Conservation (phyloP, 345 rosid species). For the Litchi chinensis region DNA sequence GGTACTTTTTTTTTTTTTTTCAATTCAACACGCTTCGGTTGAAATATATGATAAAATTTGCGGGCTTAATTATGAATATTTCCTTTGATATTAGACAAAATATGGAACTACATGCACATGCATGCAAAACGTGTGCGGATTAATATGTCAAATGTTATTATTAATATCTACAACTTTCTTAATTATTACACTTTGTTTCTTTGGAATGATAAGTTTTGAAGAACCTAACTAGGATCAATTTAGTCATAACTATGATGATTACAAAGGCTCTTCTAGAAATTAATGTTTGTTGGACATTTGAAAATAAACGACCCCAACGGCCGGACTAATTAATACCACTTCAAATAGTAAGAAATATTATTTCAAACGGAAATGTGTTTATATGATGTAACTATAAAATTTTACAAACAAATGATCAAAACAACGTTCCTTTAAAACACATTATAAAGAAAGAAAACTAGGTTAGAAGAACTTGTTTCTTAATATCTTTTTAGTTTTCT, state of each 20-base stretch:
- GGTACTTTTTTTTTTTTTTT: conserved; percentile 3
- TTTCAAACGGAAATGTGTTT: neutral
- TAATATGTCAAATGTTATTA: neutral
- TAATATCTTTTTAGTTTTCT: too few relatives aligned
- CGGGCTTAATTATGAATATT: neutral
- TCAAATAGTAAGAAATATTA: neutral
- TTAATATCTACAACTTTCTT: too few relatives aligned
- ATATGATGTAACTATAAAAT: neutral
- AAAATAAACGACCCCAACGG: too few relatives aligned
- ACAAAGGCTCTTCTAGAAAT: neutral
- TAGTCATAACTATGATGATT: too few relatives aligned
- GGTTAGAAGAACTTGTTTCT: too few relatives aligned
- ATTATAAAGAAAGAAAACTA: too few relatives aligned
- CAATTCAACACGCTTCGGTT: neutral
- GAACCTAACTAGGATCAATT: too few relatives aligned
- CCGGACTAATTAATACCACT: neutral
- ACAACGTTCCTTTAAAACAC: too few relatives aligned
- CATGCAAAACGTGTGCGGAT: too few relatives aligned
- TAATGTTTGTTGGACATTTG: neutral
- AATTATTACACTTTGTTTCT: too few relatives aligned
- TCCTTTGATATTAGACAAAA: neutral
- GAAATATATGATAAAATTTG: neutral
- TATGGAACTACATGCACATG: neutral
- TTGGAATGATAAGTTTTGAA: too few relatives aligned
- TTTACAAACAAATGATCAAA: too few relatives aligned